Percentiles rank a stretch among this genome's conserved stretches.
Evolutionary conservation across 768 basidiomycete species (phyloP).

Genomic region (Royoungia palumana): DNA sequence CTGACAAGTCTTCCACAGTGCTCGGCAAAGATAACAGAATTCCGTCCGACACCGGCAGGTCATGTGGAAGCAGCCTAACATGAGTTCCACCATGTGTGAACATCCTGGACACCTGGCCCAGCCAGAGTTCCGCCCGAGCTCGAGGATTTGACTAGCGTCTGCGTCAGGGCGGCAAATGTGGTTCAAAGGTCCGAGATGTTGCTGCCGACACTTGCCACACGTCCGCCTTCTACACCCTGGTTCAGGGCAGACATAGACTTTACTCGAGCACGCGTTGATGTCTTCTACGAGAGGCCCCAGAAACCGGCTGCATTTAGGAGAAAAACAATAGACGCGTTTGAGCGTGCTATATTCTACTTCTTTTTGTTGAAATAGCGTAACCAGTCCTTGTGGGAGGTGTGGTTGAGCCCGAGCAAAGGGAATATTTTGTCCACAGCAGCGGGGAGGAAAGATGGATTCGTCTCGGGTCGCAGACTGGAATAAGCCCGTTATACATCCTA

Average conservation of each 20-base stretch:
- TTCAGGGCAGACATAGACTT: slow-evolving; percentile 20
- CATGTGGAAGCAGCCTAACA: slow-evolving; percentile 40
- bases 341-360: slow-evolving; percentile 30
- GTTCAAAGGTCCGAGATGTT: slow-evolving; percentile 19
- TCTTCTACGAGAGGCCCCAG: slow-evolving; percentile 29
- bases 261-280: slow-evolving; percentile 18
- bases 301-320: slow-evolving; percentile 34
- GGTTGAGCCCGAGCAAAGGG: slow-evolving; percentile 19
- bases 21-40: slow-evolving; percentile 48
- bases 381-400: slow-evolving; percentile 22
- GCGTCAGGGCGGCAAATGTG: slow-evolving; percentile 28
- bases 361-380: slow-evolving; percentile 27
- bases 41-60: slow-evolving; percentile 37
- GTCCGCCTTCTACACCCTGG: slow-evolving; percentile 17
- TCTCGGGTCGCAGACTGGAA: slow-evolving; percentile 35
- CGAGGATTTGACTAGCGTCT: slow-evolving; percentile 23
- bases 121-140: slow-evolving; percentile 23
- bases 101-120: slow-evolving; percentile 42
- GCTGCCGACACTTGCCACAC: slow-evolving; percentile 24
- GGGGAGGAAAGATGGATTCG: slow-evolving; percentile 40
- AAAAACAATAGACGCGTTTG: slow-evolving; percentile 38
- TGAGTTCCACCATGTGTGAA: slow-evolving; percentile 35
- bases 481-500: slow-evolving; percentile 31
- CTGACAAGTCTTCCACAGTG: slow-evolving; percentile 57
- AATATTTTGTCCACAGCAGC: slow-evolving; percentile 35